Percentiles rank a stretch among this genome's conserved stretches.
Evolutionary conservation across 2,329 filamentous ascomycete genomes (phyloP).

Genomic region (Trichoderma sp.): DNA sequence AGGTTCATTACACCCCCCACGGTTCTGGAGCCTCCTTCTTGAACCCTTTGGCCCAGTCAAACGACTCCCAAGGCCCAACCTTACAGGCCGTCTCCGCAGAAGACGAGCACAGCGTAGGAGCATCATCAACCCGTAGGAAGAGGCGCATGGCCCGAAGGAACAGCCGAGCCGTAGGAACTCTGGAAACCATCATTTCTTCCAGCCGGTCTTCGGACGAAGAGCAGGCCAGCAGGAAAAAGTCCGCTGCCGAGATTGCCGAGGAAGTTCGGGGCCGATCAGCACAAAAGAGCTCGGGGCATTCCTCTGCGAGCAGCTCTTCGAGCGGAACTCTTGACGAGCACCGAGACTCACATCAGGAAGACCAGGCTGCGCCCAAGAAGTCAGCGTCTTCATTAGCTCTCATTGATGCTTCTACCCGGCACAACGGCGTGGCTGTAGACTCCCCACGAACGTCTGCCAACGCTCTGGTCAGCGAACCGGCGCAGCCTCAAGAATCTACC

Average conservation of each 20-base stretch:
- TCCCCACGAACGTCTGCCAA: conserved; percentile 43
- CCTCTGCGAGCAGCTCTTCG: conserved; percentile 41
- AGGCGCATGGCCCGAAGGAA: conserved; percentile 49
- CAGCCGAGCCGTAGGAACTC: conserved; percentile 62
- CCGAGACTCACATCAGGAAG: conserved; percentile 33
- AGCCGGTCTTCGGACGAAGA: conserved; percentile 68
- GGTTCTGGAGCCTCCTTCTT: conserved; percentile 59
- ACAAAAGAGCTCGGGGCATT: conserved; percentile 43
- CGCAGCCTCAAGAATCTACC: conserved; percentile 60
- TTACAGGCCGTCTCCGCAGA: conserved; percentile 62
- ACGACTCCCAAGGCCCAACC: conserved; percentile 53
- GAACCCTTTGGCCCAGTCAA: conserved; percentile 37
- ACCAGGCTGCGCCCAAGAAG: conserved; percentile 31
- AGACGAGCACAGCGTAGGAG: conserved; percentile 52
- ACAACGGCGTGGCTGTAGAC: conserved; percentile 39
- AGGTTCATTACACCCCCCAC: conserved; percentile 66
- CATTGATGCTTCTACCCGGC: conserved; percentile 42
- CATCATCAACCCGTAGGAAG: conserved; percentile 41
- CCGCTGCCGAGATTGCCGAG: conserved; percentile 59
- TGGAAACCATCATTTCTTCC: conserved; percentile 70
- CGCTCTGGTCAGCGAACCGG: conserved; percentile 58
- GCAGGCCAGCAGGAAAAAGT: conserved; percentile 58
- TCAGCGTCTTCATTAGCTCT: conserved; percentile 44
- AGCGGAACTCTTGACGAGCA: conserved; percentile 39
- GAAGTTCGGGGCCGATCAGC: conserved; percentile 56